These are phyloP conservation scores for Protoeuglena noctilucae DNA, from an alignment of 139 green algal species.

Conservation along the genomic window DNA sequence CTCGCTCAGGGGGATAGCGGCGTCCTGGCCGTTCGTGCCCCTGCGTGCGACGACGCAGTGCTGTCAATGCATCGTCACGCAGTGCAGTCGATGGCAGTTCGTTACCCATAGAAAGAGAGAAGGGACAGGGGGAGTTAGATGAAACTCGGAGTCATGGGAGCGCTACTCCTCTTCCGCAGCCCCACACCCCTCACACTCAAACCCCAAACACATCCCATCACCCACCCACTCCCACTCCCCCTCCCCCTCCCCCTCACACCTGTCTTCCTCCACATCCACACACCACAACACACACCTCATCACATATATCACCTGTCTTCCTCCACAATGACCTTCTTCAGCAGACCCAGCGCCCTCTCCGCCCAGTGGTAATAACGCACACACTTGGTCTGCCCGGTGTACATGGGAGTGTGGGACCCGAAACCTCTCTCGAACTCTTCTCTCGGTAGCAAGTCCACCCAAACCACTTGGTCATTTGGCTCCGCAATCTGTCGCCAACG, in stretches of 20 bases:
- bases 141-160: conserved; percentile 29
- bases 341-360: conserved; percentile 31
- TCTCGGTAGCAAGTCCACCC: conserved; percentile 80
- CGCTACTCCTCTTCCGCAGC: conserved; percentile 22
- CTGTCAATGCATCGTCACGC: too few relatives aligned
- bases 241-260: too few relatives aligned
- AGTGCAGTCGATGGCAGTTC: too few relatives aligned
- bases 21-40: too few relatives aligned
- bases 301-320: neutral
- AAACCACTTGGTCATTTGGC: conserved; percentile 84
- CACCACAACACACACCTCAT: neutral
- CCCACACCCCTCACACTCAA: neutral
- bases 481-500: conserved; percentile 86
- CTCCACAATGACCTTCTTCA: conserved; percentile 25
- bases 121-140: too few relatives aligned
- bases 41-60: too few relatives aligned
- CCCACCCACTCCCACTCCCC: too few relatives aligned
- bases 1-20: conserved; percentile 27
- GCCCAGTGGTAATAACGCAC: conserved; percentile 86
- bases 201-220: too few relatives aligned
- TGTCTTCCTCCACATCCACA: too few relatives aligned
- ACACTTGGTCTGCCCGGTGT: conserved; percentile 76
- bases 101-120: too few relatives aligned
- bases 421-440: conserved; percentile 71
- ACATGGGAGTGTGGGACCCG: conserved; percentile 79